phyloP scores from a whole-genome alignment of 495 filamentous ascomycete genomes.

The Pseudevernia furfuracea region DNA sequence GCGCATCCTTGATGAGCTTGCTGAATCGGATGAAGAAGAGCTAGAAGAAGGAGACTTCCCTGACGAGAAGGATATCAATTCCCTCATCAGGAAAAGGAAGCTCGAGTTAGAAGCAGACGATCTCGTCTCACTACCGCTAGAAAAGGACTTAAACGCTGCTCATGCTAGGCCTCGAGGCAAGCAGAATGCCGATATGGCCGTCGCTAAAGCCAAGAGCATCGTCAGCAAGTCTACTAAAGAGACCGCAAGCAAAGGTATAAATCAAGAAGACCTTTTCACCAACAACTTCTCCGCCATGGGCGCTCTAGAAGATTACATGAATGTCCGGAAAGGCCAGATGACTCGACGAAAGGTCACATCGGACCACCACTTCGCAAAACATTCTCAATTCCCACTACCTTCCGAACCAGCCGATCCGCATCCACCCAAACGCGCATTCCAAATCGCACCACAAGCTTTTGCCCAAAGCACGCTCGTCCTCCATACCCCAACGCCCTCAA shows the following conservation, averaged over 20 bases:
- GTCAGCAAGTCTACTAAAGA: background rate
- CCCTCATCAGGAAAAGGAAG: conserved; percentile 26
- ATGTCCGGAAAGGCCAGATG: conserved; percentile 30
- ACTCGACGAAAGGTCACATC: conserved; percentile 33
- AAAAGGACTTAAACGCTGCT: background rate
- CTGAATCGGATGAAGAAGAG: conserved; percentile 43
- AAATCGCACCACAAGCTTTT: conserved; percentile 6
- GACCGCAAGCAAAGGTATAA: background rate
- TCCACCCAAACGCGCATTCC: background rate
- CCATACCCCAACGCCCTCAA: conserved; percentile 13
- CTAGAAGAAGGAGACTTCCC: conserved; percentile 31
- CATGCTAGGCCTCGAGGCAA: background rate
- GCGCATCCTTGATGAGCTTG: conserved; percentile 41
- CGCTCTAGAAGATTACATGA: conserved; percentile 41
- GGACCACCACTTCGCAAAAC: conserved; percentile 2
- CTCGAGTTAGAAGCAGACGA: conserved; percentile 13
- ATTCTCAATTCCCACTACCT: background rate
- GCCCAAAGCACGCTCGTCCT: conserved; percentile 4
- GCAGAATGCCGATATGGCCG: background rate
- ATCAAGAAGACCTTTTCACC: background rate
- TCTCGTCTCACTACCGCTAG: background rate
- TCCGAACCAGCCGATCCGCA: background rate
- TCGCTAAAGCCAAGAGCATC: background rate
- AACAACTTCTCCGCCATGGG: conserved; percentile 25
- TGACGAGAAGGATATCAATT: conserved; percentile 26